These are phyloP conservation scores for Xylaria flabelliformis DNA, from an alignment of 495 filamentous ascomycete genomes.

Conservation along the genomic window DNA sequence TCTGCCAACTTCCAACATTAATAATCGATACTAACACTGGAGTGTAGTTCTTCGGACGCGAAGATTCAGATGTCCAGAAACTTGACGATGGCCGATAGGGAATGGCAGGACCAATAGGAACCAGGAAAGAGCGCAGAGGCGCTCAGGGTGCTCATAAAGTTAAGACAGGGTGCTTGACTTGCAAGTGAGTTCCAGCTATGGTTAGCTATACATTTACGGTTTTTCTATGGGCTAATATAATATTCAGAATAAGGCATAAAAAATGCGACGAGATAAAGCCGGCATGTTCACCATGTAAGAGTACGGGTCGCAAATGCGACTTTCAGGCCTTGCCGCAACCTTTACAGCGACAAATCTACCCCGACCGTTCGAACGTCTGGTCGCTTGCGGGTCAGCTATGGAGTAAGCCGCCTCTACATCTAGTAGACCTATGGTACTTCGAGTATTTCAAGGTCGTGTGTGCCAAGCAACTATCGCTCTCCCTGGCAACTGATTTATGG, in stretches of 20 bases:
- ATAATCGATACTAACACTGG: neutral
- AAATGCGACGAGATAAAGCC: neutral
- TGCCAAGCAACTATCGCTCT: neutral
- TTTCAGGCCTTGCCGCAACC: neutral
- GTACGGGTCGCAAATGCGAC: neutral
- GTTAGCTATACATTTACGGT: neutral
- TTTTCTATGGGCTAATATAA: neutral
- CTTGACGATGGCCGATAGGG: neutral
- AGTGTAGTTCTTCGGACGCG: neutral
- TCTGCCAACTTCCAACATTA: neutral
- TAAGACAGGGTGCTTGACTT: constrained; percentile 3
- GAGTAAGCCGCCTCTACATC: neutral
- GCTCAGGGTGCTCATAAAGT: constrained; percentile 1
- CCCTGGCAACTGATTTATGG: neutral
- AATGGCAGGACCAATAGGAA: neutral
- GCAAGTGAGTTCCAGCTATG: neutral
- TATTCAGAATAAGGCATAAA: neutral
- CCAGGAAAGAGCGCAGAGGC: neutral
- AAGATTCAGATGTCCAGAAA: neutral
- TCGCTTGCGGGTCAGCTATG: neutral
- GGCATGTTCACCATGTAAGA: neutral
- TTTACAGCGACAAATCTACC: neutral
- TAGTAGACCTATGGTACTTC: neutral
- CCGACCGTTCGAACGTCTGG: neutral
- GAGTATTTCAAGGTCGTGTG: neutral